Percentiles rank a stretch among this genome's conserved stretches.
These are phyloP conservation scores for Nicotiana paniculata DNA, from an alignment of 257 asterid species.

Conservation along the genomic window DNA sequence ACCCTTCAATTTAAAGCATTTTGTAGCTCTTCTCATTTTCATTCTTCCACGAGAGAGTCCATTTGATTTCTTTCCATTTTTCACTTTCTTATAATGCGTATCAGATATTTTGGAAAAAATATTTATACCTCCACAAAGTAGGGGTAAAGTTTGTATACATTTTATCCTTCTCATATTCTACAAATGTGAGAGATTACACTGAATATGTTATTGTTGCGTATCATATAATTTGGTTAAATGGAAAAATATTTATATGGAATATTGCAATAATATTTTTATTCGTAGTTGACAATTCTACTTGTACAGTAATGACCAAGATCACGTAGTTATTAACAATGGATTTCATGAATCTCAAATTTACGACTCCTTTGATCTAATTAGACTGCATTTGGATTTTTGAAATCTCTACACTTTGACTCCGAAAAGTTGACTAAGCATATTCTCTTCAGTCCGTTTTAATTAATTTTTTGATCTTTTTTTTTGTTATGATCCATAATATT, in stretches of 20 bases:
- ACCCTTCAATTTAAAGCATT: background rate
- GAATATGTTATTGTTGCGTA: too few relatives aligned
- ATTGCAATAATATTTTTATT: too few relatives aligned
- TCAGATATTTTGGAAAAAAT: accelerated
- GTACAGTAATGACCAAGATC: background rate
- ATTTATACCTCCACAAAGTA: too few relatives aligned
- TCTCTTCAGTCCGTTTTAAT: too few relatives aligned
- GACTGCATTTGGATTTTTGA: background rate
- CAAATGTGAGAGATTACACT: accelerated
- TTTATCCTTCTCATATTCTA: too few relatives aligned
- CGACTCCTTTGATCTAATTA: background rate
- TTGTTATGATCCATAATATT: too few relatives aligned
- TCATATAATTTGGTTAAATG: background rate
- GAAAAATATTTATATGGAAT: too few relatives aligned
- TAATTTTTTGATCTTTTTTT: too few relatives aligned
- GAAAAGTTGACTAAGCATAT: background rate
- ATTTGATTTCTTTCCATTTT: too few relatives aligned
- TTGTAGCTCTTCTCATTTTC: background rate
- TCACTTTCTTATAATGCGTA: too few relatives aligned
- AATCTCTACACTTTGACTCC: background rate
- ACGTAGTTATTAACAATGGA: background rate
- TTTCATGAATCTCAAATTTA: background rate
- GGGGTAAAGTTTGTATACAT: too few relatives aligned
- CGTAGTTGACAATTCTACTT: background rate
- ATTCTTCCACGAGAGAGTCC: background rate